A percentile compares a stretch with the other conserved stretches of the same genome.
Evolutionary conservation across 768 basidiomycete species (phyloP).

Genomic region (Nidularia pulvinata): DNA sequence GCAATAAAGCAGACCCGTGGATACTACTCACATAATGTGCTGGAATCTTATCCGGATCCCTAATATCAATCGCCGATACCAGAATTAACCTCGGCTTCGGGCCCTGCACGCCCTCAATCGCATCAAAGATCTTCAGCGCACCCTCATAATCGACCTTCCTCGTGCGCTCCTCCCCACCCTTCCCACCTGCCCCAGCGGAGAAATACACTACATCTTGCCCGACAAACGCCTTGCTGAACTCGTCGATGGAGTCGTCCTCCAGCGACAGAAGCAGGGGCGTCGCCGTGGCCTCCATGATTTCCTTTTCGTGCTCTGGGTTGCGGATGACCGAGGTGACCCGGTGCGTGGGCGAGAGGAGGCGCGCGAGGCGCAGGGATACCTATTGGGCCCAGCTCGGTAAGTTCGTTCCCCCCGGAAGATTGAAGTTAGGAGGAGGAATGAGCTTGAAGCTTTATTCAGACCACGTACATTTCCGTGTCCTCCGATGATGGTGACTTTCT

Average conservation of each 20-base stretch:
- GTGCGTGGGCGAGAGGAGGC: constrained; percentile 41
- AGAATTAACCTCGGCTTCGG: constrained; percentile 53
- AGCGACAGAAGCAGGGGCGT: constrained; percentile 55
- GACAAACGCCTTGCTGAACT: constrained; percentile 46
- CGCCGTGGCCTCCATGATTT: constrained; percentile 40
- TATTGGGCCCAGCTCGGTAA: constrained; percentile 4
- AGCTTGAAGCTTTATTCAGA: background rate
- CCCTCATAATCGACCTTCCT: constrained; percentile 62
- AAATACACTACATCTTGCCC: constrained; percentile 44
- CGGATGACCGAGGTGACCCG: constrained; percentile 59
- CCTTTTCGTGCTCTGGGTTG: constrained; percentile 38
- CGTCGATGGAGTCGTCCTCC: constrained; percentile 43
- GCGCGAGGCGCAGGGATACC: constrained; percentile 51
- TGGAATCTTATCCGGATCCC: constrained; percentile 48
- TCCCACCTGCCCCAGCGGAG: constrained; percentile 54
- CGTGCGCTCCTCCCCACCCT: constrained; percentile 54
- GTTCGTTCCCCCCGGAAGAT: background rate
- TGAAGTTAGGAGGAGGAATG: background rate
- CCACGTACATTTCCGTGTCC: constrained; percentile 48
- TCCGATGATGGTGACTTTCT: constrained; percentile 50
- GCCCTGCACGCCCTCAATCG: constrained; percentile 50
- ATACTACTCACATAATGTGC: constrained; percentile 44
- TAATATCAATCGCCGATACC: constrained; percentile 58
- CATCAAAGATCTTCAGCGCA: constrained; percentile 70
- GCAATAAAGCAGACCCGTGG: background rate